Percentiles rank a stretch among this genome's conserved stretches.
Conservation (phyloP, 495 filamentous ascomycete species). For the Aspergillus olivimuriae region DNA sequence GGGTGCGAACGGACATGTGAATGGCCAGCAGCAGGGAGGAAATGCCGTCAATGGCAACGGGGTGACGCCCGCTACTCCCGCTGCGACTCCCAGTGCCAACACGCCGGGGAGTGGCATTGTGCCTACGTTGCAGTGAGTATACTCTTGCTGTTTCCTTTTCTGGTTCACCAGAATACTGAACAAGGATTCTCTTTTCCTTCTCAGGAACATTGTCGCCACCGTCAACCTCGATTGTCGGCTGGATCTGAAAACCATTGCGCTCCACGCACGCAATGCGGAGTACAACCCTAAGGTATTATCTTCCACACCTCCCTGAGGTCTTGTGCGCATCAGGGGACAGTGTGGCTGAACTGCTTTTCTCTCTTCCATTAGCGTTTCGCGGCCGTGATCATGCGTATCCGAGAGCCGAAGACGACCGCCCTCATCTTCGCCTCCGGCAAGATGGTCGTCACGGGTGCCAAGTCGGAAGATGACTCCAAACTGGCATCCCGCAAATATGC, state of each 20-base stretch:
- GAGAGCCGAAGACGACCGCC: slow-evolving; percentile 96
- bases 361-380: slow-evolving; percentile 82
- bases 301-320: slow-evolving; percentile 36
- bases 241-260: slow-evolving; percentile 97
- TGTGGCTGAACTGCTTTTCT: slow-evolving; percentile 41
- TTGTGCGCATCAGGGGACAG: slow-evolving; percentile 34
- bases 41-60: slow-evolving; percentile 65
- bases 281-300: slow-evolving; percentile 89
- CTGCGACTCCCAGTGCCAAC: slow-evolving; percentile 81
- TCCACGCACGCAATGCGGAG: slow-evolving; percentile 97
- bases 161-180: slow-evolving; percentile 44
- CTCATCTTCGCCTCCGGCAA: slow-evolving; percentile 98
- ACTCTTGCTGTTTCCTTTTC: slow-evolving; percentile 40
- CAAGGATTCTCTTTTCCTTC: slow-evolving; percentile 47
- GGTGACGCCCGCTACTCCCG: slow-evolving; percentile 92
- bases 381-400: slow-evolving; percentile 99
- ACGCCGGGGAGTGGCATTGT: slow-evolving; percentile 85
- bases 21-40: slow-evolving; percentile 56
- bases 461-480: slow-evolving; percentile 97
- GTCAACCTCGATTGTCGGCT: slow-evolving; percentile 98
- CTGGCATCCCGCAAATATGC: slow-evolving; percentile 97
- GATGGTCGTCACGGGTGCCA: slow-evolving; percentile 99
- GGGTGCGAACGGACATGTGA: slow-evolving; percentile 39
- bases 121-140: slow-evolving; percentile 97
- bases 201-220: slow-evolving; percentile 99